phyloP scores from a whole-genome alignment of 2,329 filamentous ascomycete genomes.

The Penicillium paneum region DNA sequence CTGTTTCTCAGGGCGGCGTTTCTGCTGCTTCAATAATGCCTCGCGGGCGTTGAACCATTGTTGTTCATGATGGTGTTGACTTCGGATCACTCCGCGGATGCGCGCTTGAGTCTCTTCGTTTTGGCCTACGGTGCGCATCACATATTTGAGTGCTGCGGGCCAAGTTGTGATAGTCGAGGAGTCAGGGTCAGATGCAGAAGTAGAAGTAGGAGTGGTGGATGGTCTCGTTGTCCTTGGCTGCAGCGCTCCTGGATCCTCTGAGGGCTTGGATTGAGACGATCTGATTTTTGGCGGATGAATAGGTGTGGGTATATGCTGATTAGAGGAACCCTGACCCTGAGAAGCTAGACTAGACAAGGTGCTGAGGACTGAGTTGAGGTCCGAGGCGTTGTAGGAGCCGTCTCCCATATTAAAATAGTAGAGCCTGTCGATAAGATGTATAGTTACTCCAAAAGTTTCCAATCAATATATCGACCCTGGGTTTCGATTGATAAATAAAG shows the following conservation, averaged over 20 bases:
- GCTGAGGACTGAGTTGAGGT: constrained; percentile 42
- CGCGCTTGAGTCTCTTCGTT: constrained; percentile 46
- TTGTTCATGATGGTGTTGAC: constrained; percentile 61
- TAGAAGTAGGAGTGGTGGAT: constrained; percentile 2
- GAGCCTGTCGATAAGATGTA: not conserved
- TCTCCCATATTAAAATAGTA: constrained; percentile 14
- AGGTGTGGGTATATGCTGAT: constrained; percentile 4
- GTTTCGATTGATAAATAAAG: not conserved
- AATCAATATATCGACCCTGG: not conserved
- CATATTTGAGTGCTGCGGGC: constrained; percentile 50
- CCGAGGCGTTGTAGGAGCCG: constrained; percentile 31
- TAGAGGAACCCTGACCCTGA: constrained; percentile 13
- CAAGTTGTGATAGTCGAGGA: constrained; percentile 51
- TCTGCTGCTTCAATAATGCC: constrained; percentile 52
- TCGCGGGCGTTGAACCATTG: constrained; percentile 58
- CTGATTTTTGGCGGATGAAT: constrained; percentile 2
- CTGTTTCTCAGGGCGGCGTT: constrained; percentile 51
- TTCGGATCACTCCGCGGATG: constrained; percentile 57
- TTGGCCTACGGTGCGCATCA: constrained; percentile 49
- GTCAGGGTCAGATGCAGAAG: constrained; percentile 37
- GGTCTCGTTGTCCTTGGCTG: constrained; percentile 9
- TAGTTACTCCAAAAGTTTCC: not conserved
- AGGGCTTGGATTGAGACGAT: not conserved
- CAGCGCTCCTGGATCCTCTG: not conserved
- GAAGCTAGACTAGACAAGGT: constrained; percentile 40